Conservation (phyloP, 371 early-diverging fungal species). For the Mortierella sp. region DNA sequence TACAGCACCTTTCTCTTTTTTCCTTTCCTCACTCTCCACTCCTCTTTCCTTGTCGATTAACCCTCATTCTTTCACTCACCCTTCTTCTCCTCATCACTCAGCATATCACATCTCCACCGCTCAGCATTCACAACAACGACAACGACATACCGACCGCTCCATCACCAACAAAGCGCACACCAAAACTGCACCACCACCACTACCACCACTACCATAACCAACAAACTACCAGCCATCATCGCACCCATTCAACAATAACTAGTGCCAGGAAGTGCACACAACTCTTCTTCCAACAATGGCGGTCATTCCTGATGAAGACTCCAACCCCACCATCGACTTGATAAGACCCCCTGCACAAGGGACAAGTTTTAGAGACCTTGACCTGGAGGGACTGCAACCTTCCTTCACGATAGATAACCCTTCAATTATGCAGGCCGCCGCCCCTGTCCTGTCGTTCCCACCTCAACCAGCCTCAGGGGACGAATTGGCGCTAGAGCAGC, state of each 20-base stretch:
- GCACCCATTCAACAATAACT: neutral
- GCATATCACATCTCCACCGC: neutral
- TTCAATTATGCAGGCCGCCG: neutral
- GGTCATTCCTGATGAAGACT: constrained; percentile 25
- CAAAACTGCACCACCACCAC: neutral
- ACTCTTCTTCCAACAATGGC: constrained; percentile 26
- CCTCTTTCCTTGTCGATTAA: no score
- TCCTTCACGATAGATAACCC: constrained; percentile 1
- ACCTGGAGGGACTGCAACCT: neutral
- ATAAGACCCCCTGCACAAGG: constrained; percentile 7
- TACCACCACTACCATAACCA: neutral
- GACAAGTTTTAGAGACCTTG: neutral
- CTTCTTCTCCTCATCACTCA: neutral
- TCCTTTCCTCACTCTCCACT: no score
- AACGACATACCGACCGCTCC: neutral
- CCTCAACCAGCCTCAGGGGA: neutral
- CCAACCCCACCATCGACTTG: constrained; percentile 16
- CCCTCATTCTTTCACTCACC: no score
- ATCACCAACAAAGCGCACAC: neutral
- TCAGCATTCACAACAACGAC: neutral
- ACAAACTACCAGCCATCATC: neutral
- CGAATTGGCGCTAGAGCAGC: neutral
- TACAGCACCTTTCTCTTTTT: no score
- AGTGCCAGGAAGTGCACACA: constrained; percentile 21
- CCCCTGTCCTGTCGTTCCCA: neutral